A percentile compares a stretch with the other conserved stretches of the same genome.
Evolutionary conservation across 2,329 filamentous ascomycete genomes (phyloP).

Genomic region (Dichotomopilus funicola): DNA sequence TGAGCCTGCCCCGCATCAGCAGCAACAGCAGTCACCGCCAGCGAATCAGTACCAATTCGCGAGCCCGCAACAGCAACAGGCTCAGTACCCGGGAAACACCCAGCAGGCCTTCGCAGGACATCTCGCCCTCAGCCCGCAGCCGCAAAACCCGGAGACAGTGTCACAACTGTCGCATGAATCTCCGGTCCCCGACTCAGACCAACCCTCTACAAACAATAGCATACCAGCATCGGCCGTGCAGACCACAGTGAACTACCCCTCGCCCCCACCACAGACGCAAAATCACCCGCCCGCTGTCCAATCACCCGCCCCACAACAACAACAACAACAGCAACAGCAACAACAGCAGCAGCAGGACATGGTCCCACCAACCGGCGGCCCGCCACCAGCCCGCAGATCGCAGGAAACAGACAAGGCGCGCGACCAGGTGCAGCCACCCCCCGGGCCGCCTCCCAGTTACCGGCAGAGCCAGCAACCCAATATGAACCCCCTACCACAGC

Average conservation of each 20-base stretch:
- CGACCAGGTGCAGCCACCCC: constrained; percentile 36
- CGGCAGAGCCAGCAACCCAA: constrained; percentile 45
- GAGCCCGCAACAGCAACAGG: constrained; percentile 26
- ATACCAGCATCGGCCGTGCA: constrained; percentile 35
- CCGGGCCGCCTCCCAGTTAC: constrained; percentile 46
- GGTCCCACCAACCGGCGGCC: constrained; percentile 41
- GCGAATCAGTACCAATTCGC: constrained; percentile 25
- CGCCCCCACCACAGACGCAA: constrained; percentile 29
- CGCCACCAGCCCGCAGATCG: constrained; percentile 39
- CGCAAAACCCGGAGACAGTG: constrained; percentile 51
- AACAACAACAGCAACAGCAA: too few species aligned
- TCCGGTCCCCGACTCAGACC: constrained; percentile 44
- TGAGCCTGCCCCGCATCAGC: constrained; percentile 37
- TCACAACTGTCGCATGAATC: constrained; percentile 60
- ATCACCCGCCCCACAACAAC: constrained; percentile 22
- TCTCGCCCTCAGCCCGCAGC: constrained; percentile 33
- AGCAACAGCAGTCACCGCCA: constrained; percentile 23
- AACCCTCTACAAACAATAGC: constrained; percentile 30
- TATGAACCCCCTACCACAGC: constrained; percentile 38
- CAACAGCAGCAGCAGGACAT: constrained; percentile 34
- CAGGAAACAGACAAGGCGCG: constrained; percentile 44
- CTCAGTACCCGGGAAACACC: constrained; percentile 30
- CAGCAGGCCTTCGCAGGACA: constrained; percentile 33
- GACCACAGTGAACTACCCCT: constrained; percentile 33
- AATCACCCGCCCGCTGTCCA: constrained; percentile 26